phyloP scores from a whole-genome alignment of 2,329 filamentous ascomycete species.

The Coniochaeta sp. region DNA sequence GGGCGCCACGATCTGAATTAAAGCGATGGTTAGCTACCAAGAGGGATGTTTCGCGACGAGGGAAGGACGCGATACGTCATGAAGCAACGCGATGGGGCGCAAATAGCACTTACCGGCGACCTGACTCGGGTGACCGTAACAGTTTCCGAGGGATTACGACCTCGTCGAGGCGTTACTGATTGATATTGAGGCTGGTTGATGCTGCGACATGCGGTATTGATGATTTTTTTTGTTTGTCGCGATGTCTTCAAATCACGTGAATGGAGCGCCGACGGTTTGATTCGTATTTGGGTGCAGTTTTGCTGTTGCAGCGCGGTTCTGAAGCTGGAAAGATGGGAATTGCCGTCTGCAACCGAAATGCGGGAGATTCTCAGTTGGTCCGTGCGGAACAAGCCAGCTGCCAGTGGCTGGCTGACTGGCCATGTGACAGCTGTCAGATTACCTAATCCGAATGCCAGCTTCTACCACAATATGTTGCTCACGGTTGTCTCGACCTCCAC shows the following conservation, averaged over 20 bases:
- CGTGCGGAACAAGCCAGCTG: too few species aligned
- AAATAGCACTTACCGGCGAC: not conserved
- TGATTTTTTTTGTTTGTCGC: slow-evolving; percentile 2
- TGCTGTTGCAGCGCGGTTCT: too few species aligned
- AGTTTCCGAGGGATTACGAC: not conserved
- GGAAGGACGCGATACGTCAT: not conserved
- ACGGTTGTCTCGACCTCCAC: too few species aligned
- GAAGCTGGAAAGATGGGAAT: too few species aligned
- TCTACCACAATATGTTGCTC: too few species aligned
- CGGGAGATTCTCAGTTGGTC: not conserved
- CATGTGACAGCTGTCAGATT: not conserved
- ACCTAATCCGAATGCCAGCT: too few species aligned
- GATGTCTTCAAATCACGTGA: slow-evolving; percentile 3
- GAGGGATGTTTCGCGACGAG: too few species aligned
- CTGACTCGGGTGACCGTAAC: not conserved
- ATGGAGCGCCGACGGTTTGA: not conserved
- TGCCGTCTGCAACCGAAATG: not conserved
- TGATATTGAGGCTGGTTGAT: not conserved
- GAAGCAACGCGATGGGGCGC: not conserved
- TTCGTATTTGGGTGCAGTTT: not conserved
- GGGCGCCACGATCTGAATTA: slow-evolving; percentile 25
- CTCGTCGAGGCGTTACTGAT: not conserved
- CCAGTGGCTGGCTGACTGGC: too few species aligned
- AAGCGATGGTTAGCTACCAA: too few species aligned
- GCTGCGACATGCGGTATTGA: not conserved